Percentiles rank a stretch among this genome's conserved stretches.
phyloP scores from a whole-genome alignment of 2,329 filamentous ascomycete species.

The Neobulgaria alba region DNA sequence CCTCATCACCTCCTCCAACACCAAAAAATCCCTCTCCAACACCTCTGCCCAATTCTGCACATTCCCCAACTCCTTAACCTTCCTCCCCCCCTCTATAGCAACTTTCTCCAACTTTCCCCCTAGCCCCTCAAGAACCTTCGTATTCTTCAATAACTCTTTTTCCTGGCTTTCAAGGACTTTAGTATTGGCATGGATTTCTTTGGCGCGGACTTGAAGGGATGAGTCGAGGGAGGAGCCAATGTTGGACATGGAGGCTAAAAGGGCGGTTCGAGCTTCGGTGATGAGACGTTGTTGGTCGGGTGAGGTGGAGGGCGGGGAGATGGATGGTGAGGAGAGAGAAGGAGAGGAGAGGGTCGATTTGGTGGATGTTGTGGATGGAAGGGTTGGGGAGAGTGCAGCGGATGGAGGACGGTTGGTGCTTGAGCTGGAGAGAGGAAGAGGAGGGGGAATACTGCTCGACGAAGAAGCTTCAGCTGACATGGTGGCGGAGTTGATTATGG shows the following conservation, averaged over 20 bases:
- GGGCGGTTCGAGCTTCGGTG: conserved; percentile 47
- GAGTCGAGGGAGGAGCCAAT: conserved; percentile 63
- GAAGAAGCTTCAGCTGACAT: conserved; percentile 5
- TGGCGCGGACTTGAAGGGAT: conserved; percentile 58
- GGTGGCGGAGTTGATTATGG: background rate
- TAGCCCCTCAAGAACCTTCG: conserved; percentile 51
- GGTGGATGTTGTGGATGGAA: conserved; percentile 10
- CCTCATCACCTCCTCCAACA: conserved; percentile 56
- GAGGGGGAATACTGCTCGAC: background rate
- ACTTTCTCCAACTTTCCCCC: conserved; percentile 56
- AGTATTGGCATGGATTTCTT: conserved; percentile 61
- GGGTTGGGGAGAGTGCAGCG: conserved; percentile 7
- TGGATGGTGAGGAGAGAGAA: conserved; percentile 2
- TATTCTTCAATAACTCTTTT: conserved; percentile 52
- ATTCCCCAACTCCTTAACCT: conserved; percentile 70
- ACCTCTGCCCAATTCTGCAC: conserved; percentile 86
- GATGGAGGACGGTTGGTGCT: conserved; percentile 4
- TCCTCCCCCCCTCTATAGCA: conserved; percentile 51
- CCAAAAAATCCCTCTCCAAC: conserved; percentile 58
- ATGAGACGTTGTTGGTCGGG: conserved; percentile 31
- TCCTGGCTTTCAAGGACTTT: conserved; percentile 59
- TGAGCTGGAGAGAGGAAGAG: conserved; percentile 1
- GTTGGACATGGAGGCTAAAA: conserved; percentile 42
- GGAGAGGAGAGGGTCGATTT: conserved; percentile 7
- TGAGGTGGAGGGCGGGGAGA: conserved; percentile 10